These are phyloP conservation scores for Torrubiella hemipterigena DNA, from an alignment of 2,329 filamentous ascomycete species.

Conservation along the genomic window DNA sequence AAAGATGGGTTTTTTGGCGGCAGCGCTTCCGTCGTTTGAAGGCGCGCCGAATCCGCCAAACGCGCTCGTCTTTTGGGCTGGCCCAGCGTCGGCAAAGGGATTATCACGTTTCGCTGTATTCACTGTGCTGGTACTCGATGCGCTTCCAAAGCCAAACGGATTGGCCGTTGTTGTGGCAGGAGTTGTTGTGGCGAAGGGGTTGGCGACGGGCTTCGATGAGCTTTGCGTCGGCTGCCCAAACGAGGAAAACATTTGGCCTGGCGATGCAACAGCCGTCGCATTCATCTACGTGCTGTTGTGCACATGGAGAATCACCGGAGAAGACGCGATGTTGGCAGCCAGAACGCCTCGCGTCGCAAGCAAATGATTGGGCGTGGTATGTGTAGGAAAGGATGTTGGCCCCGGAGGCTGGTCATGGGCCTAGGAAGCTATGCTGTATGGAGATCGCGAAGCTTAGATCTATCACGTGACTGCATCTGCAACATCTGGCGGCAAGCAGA, in stretches of 20 bases:
- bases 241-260: conserved; percentile 25
- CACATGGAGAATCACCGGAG: conserved; percentile 17
- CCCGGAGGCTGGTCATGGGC: conserved; percentile 4
- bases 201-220: conserved; percentile 18
- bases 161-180: conserved; percentile 11
- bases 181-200: conserved; percentile 22
- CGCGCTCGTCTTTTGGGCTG: conserved; percentile 11
- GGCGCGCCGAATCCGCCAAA: background rate
- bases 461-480: background rate
- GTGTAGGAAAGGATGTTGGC: conserved; percentile 4
- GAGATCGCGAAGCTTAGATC: background rate
- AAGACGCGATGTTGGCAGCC: conserved; percentile 1
- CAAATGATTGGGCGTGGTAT: too few species aligned
- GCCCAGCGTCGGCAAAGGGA: conserved; percentile 14
- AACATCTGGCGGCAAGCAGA: too few species aligned
- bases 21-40: conserved; percentile 10
- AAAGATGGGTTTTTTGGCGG: conserved; percentile 6
- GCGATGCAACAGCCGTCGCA: conserved; percentile 29
- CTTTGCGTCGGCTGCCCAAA: conserved; percentile 22
- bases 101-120: conserved; percentile 15
- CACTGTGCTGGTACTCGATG: conserved; percentile 13
- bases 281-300: conserved; percentile 20
- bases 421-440: conserved; percentile 5
- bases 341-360: too few species aligned
- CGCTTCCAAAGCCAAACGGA: conserved; percentile 19